Evolutionary conservation across 306 rosid species (phyloP).

Genomic region (Clitoria ternatea): DNA sequence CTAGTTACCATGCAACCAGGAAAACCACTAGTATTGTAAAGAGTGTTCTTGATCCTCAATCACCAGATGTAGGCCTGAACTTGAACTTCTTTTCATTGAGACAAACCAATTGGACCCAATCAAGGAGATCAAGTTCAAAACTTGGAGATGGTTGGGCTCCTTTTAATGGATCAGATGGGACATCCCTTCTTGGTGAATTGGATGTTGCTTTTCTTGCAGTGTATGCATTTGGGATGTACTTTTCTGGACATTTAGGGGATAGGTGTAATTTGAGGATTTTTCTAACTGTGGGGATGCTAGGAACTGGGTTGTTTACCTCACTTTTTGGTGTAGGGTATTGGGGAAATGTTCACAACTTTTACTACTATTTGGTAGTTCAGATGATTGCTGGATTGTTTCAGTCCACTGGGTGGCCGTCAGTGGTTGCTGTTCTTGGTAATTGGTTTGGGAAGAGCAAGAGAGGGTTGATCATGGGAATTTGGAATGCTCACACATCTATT

Average conservation of each 20-base stretch:
- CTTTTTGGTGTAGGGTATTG: slow-evolving; percentile 84
- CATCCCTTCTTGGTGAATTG: slow-evolving; percentile 77
- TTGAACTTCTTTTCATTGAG: slow-evolving; percentile 35
- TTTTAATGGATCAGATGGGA: slow-evolving; percentile 72
- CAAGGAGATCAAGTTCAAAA: slow-evolving; percentile 22
- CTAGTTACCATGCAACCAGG: slow-evolving; percentile 89
- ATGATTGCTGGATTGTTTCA: slow-evolving; percentile 94
- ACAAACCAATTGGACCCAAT: slow-evolving; percentile 9
- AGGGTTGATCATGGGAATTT: slow-evolving; percentile 95
- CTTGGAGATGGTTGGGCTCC: slow-evolving; percentile 90
- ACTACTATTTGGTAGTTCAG: slow-evolving; percentile 64
- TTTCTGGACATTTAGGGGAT: slow-evolving; percentile 95
- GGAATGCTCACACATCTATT: slow-evolving; percentile 98
- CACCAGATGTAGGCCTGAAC: slow-evolving; percentile 40
- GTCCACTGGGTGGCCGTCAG: slow-evolving; percentile 98
- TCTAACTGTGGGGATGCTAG: slow-evolving; percentile 85
- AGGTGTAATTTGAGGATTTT: slow-evolving; percentile 73
- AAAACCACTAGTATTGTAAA: slow-evolving; percentile 92
- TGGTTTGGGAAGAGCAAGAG: slow-evolving; percentile 98
- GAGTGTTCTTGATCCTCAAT: slow-evolving; percentile 86
- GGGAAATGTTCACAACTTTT: slow-evolving; percentile 71
- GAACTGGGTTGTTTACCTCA: slow-evolving; percentile 85
- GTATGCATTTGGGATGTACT: slow-evolving; percentile 92
- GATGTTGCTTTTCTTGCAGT: slow-evolving; percentile 88
- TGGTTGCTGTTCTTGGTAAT: slow-evolving; percentile 88